Base-by-base conservation (phyloP, 495 filamentous ascomycete species). In the Talaromyces ruber region DNA sequence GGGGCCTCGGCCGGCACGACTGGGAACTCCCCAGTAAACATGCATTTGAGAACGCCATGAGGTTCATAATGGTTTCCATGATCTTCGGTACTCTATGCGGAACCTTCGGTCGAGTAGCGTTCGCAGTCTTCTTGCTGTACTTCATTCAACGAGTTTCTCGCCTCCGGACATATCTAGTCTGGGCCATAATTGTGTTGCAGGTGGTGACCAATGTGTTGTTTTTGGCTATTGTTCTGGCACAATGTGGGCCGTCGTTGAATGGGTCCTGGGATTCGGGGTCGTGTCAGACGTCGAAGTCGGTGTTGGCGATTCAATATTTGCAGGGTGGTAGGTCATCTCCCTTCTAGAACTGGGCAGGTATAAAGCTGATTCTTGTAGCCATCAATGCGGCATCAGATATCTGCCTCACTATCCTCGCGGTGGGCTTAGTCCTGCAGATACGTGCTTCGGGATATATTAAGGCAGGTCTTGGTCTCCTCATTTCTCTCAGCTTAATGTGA, bases 401-500 rank as follows among this genome's bases (percentile, higher is more conserved):
- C 1, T 60, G 59, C 28, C 59, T 60, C 4, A 50, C 45, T 3
- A 18, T 50, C 2, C 59, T 60, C 6, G 37, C 59, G 21, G 22
- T 60, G 0, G 39, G 24, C 9, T 21, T 60, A 30, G 43, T 60
- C 25, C 28, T 28, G 0, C 21, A 16, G 21, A 50, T 60, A 9
- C 39, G 39, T 50, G 39, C n/a, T 24, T 16, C 37, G 6, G 24
- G 24, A 18, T 60, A 30, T 26, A n/a, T 12, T 1, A 51, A 50
- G 12, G 28, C 28, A 2, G 52, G 59, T 18, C 26, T 60, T 2
- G 39, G 59, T 16, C 22, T 52, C 8, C 43, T 60, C 6, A 43
- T 60, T 60, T 60, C 43, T 21, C 39, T 60, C 25, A 60, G 59
- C 18, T 29, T 52, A 18, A 28, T 60, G 59, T 60, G 21, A 30